Evolutionary conservation across 2,329 filamentous ascomycete genomes (phyloP).

Genomic region (Apiospora marii): DNA sequence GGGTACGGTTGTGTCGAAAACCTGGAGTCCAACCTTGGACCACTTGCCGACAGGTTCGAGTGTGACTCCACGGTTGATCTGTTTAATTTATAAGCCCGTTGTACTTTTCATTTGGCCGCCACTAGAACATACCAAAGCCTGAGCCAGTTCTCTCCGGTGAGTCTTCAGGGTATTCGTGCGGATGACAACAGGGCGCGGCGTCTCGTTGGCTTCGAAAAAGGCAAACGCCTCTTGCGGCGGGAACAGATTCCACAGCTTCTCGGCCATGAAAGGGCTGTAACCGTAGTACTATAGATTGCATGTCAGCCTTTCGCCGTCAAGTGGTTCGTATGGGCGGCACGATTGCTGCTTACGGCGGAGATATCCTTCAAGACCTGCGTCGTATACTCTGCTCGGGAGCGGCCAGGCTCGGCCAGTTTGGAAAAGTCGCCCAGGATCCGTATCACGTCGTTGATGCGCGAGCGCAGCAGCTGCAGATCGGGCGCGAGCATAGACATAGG

Average conservation of each 20-base stretch:
- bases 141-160: constrained; percentile 80
- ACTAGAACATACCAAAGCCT: constrained; percentile 66
- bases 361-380: constrained; percentile 88
- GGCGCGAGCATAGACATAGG: constrained; percentile 76
- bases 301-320: not conserved
- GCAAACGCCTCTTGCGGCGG: constrained; percentile 92
- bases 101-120: constrained; percentile 28
- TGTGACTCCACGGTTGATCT: constrained; percentile 92
- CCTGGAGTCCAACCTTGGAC: constrained; percentile 96
- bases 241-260: constrained; percentile 94
- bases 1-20: constrained; percentile 84
- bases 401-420: constrained; percentile 79
- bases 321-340: not conserved
- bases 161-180: constrained; percentile 93
- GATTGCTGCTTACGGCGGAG: constrained; percentile 60
- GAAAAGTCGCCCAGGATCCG: constrained; percentile 90
- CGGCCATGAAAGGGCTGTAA: constrained; percentile 92
- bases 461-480: constrained; percentile 87
- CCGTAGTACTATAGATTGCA: constrained; percentile 77
- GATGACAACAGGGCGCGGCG: constrained; percentile 90
- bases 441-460: constrained; percentile 90
- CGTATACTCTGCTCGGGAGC: constrained; percentile 88
- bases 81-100: not conserved
- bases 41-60: constrained; percentile 97
- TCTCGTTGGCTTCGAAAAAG: constrained; percentile 99